Evolutionary conservation across 2,329 filamentous ascomycete species (phyloP), one percentile per base, ranked within the genome.

Genomic region (Aspergillus spinulosporus): DNA sequence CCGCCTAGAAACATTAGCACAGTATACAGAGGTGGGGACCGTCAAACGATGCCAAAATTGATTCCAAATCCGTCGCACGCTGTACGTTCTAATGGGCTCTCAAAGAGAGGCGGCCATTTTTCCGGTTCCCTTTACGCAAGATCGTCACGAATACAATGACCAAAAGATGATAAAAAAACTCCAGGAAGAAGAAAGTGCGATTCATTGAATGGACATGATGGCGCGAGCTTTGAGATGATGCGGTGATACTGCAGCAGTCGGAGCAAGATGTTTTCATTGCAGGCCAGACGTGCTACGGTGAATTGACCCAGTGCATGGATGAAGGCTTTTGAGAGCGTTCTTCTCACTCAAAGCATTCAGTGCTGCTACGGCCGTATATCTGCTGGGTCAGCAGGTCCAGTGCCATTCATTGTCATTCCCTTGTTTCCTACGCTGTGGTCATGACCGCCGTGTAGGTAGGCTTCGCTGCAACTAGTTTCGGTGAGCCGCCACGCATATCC

Each of bases 391-490:
- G 44, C 44, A 29, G 4, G 28, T 46, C 12, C 44, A 46, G 7
- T 46, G 44, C 21, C 44, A 1, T 46, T 46, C 29, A 11, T 46
- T 12, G 28, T 8, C 5, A 12, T 9, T 28, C 21, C 28, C 44
- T 46, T n/a, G 15, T 46, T n/a, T 28, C 26, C 28, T 28, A 46
- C 2, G 44, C 44, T n/a, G 44, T 46, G 9, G 44, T 28, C 44
- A 34, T 46, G 44, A 46, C 44, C 29, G 44, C 32, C 28, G 44
- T 28, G 12, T 28, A 46, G 44, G 44, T 46, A 28, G 44, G 44
- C n/a, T 46, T 28, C 28, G 44, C 44, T 2, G 44, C 44, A 3
- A 28, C 44, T 12, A 31, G 28, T 4, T 46, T 46, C 44, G 44
- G 44, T 9, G 44, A 28, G 44, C 44, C 15, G 44, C 26, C 7